Conservation (phyloP, 169 alveolate species). For the Cryptosporidium meleagridis region DNA sequence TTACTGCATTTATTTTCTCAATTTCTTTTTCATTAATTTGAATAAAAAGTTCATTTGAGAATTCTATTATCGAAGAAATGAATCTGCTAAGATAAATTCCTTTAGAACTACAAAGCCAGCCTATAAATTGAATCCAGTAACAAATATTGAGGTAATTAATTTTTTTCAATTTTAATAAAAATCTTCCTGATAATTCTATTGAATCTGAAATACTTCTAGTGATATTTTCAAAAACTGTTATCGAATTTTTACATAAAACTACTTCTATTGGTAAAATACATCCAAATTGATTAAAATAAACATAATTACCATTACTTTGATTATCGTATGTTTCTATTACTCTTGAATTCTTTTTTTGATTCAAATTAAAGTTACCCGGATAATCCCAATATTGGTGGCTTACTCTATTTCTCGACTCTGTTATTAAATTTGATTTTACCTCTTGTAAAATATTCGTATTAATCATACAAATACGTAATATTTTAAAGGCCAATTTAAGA, state of each 20-base stretch:
- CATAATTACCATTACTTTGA: constrained; percentile 24
- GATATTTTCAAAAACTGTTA: constrained; percentile 32
- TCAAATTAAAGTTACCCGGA: constrained; percentile 13
- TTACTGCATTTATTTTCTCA: constrained; percentile 30
- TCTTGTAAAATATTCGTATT: not conserved
- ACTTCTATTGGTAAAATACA: constrained; percentile 53
- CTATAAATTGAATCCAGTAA: constrained; percentile 41
- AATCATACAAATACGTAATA: constrained; percentile 30
- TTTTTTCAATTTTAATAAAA: not conserved
- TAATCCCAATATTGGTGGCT: constrained; percentile 44
- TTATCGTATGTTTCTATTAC: not conserved
- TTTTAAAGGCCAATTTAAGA: constrained; percentile 15
- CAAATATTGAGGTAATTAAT: constrained; percentile 15
- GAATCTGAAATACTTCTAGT: not conserved
- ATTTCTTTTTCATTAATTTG: not conserved
- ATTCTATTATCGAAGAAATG: constrained; percentile 8
- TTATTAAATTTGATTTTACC: constrained; percentile 5
- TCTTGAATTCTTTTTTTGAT: constrained; percentile 7
- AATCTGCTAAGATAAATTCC: constrained; percentile 21
- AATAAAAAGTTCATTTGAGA: not conserved
- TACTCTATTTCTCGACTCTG: constrained; percentile 33
- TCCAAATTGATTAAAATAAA: constrained; percentile 23
- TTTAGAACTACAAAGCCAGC: constrained; percentile 31
- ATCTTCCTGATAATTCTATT: constrained; percentile 21
- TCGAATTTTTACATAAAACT: not conserved